Evolutionary conservation across 1,284 basidiomycete species (phyloP).

Genomic region (Fomitopsis betulina): DNA sequence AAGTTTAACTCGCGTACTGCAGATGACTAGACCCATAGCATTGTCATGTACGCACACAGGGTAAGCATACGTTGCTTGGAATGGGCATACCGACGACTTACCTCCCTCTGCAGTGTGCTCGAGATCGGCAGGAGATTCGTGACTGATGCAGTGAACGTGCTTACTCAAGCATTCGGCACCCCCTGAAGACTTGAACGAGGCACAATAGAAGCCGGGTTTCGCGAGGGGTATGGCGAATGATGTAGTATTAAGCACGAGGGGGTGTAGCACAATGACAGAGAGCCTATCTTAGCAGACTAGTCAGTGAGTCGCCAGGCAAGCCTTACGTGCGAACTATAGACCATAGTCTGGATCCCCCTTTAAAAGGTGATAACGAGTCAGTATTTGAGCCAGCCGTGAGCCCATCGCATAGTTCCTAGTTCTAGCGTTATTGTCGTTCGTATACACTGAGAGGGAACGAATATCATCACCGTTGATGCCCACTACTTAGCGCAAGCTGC

Average conservation of each 20-base stretch:
- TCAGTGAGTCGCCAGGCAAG: no score
- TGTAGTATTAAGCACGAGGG: no score
- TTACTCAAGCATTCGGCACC: constrained; percentile 37
- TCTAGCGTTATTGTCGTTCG: background rate
- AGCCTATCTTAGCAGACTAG: no score
- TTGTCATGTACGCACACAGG: constrained; percentile 6
- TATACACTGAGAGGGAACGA: background rate
- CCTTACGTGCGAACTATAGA: no score
- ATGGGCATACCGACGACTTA: constrained; percentile 4
- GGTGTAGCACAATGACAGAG: no score
- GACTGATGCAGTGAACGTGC: constrained; percentile 37
- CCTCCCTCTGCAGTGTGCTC: constrained; percentile 34
- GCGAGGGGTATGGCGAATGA: background rate
- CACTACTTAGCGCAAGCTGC: constrained; percentile 1
- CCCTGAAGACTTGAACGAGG: constrained; percentile 30
- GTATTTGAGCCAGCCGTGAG: background rate
- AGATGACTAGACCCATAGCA: background rate
- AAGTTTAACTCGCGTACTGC: background rate
- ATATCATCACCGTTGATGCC: background rate
- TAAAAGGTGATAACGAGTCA: background rate
- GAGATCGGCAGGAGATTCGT: constrained; percentile 48
- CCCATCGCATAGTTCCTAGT: background rate
- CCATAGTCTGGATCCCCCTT: no score
- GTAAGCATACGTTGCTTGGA: constrained; percentile 10
- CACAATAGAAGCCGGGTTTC: background rate